Evolutionary conservation across 208 protist genomes (phyloP), one percentile per base, ranked within the genome.

Genomic region (Vickermania spadyakhi): DNA sequence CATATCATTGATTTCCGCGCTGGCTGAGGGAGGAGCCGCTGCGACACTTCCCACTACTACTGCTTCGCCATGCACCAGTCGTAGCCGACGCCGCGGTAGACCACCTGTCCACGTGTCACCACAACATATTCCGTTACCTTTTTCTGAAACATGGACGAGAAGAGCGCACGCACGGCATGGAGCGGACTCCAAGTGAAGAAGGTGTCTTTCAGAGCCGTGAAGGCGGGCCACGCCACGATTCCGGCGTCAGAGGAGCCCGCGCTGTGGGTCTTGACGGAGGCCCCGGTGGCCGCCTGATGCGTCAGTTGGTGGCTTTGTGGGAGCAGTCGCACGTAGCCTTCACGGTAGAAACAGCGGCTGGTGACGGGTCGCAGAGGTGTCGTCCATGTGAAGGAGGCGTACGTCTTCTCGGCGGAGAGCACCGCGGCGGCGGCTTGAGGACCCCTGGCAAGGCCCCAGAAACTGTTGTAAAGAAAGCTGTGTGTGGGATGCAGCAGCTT

Each of bases 371-470:
- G 71, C 41, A 75, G 51, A 31, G 36, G 56, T 2, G 73, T 67
- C 3, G 67, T 81, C 86, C 86, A 94, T 4, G 79, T 81, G 18
- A 94, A 57, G 28, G 80, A 76, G 57, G 89, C 66, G 18, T 70
- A 70, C 18, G 64, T 62, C 1, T 61, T 62, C 55, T 94, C 86
- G 31, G 84, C 67, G 1, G 70, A 58, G 22, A 62, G 56, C 2
- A 91, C 60, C 2, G 84, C 83, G 26, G 70, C 56, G 0, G 75
- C 73, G 14, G 86, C 86, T 23, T 61, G 60, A 1, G 67, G 53
- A 23, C 83, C 86, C 13, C 86, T 75, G 28, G 77, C 79, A 0
- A 89, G 74, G 30, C 86, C 86, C 86, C 86, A 94, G 53, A 94
- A 91, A 52, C 79, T 86, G 22, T 61, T 57, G 53, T 82, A 89